phyloP scores from a whole-genome alignment of 2,329 filamentous ascomycete genomes.

The Colletotrichum simmondsii region DNA sequence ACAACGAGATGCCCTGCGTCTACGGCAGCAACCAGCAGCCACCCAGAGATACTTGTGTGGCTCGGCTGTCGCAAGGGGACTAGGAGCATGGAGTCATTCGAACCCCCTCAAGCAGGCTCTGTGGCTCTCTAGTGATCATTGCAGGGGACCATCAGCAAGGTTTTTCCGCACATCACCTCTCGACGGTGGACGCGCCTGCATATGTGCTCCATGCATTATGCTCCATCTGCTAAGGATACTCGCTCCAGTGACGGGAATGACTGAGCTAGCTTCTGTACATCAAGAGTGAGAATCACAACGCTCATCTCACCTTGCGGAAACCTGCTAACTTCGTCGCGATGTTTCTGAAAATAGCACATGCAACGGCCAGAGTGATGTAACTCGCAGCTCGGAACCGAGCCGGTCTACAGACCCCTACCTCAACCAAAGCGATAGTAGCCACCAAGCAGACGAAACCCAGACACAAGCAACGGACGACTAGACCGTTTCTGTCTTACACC shows the following conservation, averaged over 20 bases:
- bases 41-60: not conserved
- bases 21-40: not conserved
- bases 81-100: not conserved
- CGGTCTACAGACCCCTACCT: not conserved
- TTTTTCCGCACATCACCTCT: slow-evolving; percentile 1
- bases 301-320: not conserved
- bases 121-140: slow-evolving; percentile 1
- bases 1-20: not conserved
- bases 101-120: not conserved
- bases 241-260: not conserved
- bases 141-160: not conserved
- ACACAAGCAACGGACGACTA: not conserved
- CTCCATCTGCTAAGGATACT: not conserved
- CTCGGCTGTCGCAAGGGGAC: not conserved
- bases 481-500: not conserved
- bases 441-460: not conserved
- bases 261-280: not conserved
- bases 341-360: slow-evolving; percentile 1
- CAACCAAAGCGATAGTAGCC: not conserved
- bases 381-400: not conserved
- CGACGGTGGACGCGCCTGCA: not conserved
- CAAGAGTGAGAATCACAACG: no score
- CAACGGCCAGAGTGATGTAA: not conserved
- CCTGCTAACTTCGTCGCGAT: not conserved
- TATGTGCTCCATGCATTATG: not conserved